A percentile compares a stretch with the other conserved stretches of the same genome.
phyloP scores from a whole-genome alignment of 257 asterid species.

The Solanum bukasovii region DNA sequence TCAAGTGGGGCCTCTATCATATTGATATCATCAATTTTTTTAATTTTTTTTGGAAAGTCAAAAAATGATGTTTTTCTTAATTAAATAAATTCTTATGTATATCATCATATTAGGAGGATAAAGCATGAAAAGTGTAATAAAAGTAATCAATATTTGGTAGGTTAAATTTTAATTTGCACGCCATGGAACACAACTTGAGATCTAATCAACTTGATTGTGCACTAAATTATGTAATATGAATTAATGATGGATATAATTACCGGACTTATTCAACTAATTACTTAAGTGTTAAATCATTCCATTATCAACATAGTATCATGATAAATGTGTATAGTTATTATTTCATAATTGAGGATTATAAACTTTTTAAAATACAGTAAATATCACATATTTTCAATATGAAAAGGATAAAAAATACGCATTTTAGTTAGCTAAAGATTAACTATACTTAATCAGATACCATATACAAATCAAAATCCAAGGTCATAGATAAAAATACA shows the following conservation, averaged over 20 bases:
- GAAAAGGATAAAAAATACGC: not conserved
- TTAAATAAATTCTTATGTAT: not conserved
- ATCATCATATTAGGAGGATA: not conserved
- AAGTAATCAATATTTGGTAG: not conserved
- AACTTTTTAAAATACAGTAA: not conserved
- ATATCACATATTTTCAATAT: not conserved
- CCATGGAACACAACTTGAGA: not conserved
- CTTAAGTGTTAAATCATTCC: not conserved
- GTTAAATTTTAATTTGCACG: not conserved
- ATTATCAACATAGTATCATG: not conserved
- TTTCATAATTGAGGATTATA: not conserved
- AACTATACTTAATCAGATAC: not conserved
- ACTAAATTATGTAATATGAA: not conserved
- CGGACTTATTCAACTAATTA: not conserved
- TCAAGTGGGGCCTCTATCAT: not conserved
- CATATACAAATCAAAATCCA: not conserved
- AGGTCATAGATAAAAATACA: not conserved
- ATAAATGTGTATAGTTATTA: not conserved
- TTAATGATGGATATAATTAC: not conserved
- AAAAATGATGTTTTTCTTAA: not conserved
- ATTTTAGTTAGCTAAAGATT: not conserved
- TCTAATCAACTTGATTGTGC: not conserved
- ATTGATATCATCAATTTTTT: not conserved
- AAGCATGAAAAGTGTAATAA: not conserved
- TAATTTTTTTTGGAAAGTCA: not conserved